These are phyloP conservation scores for Arctium lappa DNA, from an alignment of 129 eudicot genomes.

Conservation along the genomic window DNA sequence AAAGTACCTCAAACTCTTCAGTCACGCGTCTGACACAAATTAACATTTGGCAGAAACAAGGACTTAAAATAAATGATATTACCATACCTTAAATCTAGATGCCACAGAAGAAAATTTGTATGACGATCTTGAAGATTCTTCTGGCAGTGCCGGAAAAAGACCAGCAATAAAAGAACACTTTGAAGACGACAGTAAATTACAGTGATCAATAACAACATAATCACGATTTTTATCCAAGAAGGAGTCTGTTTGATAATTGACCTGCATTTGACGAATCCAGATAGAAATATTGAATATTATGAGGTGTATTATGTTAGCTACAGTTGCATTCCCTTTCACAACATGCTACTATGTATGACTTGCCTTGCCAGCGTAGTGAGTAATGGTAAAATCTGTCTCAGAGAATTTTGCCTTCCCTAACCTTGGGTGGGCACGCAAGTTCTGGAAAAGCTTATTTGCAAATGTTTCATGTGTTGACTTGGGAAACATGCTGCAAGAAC, in stretches of 20 bases:
- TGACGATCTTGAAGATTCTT: constrained; percentile 87
- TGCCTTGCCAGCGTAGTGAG: constrained; percentile 99
- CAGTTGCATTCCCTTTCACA: background rate
- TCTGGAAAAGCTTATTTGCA: constrained; percentile 89
- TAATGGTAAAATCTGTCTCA: constrained; percentile 81
- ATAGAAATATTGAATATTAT: background rate
- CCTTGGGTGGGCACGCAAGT: constrained; percentile 73
- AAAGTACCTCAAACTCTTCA: background rate
- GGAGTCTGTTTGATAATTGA: constrained; percentile 82
- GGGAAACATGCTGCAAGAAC: constrained; percentile 90
- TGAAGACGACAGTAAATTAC: constrained; percentile 78
- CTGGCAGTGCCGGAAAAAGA: constrained; percentile 83
- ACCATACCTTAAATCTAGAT: constrained; percentile 83
- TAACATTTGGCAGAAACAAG: constrained; percentile 1
- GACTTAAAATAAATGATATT: constrained; percentile 14
- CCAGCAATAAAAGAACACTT: constrained; percentile 73
- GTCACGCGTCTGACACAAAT: background rate
- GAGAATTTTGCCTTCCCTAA: constrained; percentile 89
- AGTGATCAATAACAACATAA: constrained; percentile 90
- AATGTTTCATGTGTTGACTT: constrained; percentile 96
- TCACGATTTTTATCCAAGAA: constrained; percentile 94
- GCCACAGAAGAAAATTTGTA: constrained; percentile 97
- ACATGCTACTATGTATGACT: constrained; percentile 16
- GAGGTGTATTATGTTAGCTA: background rate
- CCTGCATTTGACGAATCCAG: constrained; percentile 45